Evolutionary conservation across 2,329 filamentous ascomycete genomes (phyloP), one percentile per base, ranked within the genome.

Genomic region (Nemania bipapillata): DNA sequence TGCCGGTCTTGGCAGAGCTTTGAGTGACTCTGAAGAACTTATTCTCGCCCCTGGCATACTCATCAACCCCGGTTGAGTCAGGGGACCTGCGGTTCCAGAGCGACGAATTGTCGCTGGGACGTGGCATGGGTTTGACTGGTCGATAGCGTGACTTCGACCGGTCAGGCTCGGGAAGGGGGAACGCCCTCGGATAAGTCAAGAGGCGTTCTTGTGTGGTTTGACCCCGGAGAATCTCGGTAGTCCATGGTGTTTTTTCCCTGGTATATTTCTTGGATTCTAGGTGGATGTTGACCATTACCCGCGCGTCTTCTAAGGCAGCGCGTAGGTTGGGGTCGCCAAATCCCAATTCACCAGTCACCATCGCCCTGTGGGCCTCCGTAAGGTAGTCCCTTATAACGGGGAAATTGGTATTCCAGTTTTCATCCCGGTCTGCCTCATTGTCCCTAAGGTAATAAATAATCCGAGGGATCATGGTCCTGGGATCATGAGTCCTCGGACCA

Each of bases 391-490:
- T 72, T 12, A 84, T 74, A 63, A 80, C 26, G 15, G 57, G 45
- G 4, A 76, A 54, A 37, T 59, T 74, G 5, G 15, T 9, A 5
- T 54, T 6, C 73, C 73, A 78, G 50, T 78, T 70, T 1, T 78
- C 52, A 65, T 80, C 81, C 17, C 82, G 80, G 64, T 83, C 80
- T 5, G 77, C 72, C 70, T 88, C 84, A 68, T 85, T 81, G 32
- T 86, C 84, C 3, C 80, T 74, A 24, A 89, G 81, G 68, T 86
- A 88, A 70, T 82, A 83, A 50, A 78, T 66, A 35, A 83, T 74
- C 35, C 69, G 72, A 1, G 81, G 81, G 1, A 80, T 73, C 22
- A 74, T 74, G 54, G 80, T 74, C 37, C 73, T 76, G 70, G 80
- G 81, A 40, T 79, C 78, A 40, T 77, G 78, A 63, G 81, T 81